Percentiles rank a stretch among this genome's conserved stretches.
Evolutionary conservation across 2,329 filamentous ascomycete species (phyloP).

Genomic region (Hymenoscyphus occultus): DNA sequence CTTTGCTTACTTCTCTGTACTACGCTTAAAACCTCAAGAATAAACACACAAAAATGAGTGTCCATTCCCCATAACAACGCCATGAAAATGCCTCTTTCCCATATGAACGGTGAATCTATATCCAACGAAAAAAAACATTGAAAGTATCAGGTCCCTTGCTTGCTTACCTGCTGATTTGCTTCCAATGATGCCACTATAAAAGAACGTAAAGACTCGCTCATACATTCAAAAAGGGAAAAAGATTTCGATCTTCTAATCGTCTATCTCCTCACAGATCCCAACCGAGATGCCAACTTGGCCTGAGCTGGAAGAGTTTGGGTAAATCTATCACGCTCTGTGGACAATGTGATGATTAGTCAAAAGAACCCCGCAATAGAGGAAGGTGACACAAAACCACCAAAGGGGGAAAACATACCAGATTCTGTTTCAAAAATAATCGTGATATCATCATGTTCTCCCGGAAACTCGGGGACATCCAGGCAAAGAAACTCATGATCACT

Average conservation of each 20-base stretch:
- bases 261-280: slow-evolving; percentile 36
- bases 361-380: not conserved
- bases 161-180: not conserved
- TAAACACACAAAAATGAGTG: not conserved
- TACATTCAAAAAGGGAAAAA: not conserved
- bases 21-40: not conserved
- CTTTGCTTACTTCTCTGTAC: not conserved
- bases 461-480: slow-evolving; percentile 82
- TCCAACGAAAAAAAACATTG: not conserved
- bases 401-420: slow-evolving; percentile 37
- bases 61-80: not conserved
- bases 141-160: not conserved
- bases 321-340: slow-evolving; percentile 34
- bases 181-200: not conserved
- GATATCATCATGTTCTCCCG: slow-evolving; percentile 90
- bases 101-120: not conserved
- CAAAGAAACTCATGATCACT: slow-evolving; percentile 73
- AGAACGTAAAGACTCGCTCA: not conserved
- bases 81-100: not conserved
- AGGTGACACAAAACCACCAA: not conserved
- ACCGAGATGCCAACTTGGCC: slow-evolving; percentile 34
- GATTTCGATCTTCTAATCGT: not conserved
- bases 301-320: slow-evolving; percentile 36
- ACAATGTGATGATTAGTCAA: slow-evolving; percentile 11
- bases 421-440: slow-evolving; percentile 79